Conservation (phyloP, 1,284 basidiomycete species). For the Cryptococcus hybrid region DNA sequence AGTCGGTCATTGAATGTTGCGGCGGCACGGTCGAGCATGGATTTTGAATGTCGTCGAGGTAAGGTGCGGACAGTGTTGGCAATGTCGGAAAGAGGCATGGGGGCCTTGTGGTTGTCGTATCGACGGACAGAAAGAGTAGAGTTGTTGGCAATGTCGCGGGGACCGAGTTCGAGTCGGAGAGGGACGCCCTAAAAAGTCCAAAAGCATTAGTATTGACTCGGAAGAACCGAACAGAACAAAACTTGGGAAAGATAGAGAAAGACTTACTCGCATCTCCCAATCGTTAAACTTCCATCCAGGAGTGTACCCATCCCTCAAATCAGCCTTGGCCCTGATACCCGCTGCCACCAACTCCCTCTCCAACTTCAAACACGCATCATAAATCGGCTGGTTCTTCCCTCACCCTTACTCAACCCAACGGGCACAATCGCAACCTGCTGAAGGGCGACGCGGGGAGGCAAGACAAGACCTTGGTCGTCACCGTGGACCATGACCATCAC, state of each 20-base stretch:
- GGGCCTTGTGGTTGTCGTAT: constrained; percentile 76
- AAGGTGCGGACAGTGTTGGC: constrained; percentile 58
- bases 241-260: neutral
- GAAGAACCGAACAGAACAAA: neutral
- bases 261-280: constrained; percentile 88
- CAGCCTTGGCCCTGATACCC: constrained; percentile 82
- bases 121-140: constrained; percentile 84
- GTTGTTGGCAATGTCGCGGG: constrained; percentile 81
- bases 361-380: constrained; percentile 72
- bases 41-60: constrained; percentile 85
- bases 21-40: constrained; percentile 83
- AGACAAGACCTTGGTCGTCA: constrained; percentile 94
- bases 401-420: constrained; percentile 71
- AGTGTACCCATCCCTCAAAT: constrained; percentile 92
- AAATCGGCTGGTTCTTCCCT: constrained; percentile 64
- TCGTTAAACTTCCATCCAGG: constrained; percentile 99
- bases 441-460: constrained; percentile 91
- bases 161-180: constrained; percentile 93
- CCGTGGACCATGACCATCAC: constrained; percentile 99
- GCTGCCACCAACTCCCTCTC: constrained; percentile 67
- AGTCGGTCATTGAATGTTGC: constrained; percentile 71
- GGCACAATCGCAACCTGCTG: constrained; percentile 91
- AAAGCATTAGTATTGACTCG: neutral
- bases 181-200: constrained; percentile 72
- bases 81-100: constrained; percentile 68